These are phyloP conservation scores for Schrenkiella parvula DNA, from an alignment of 345 rosid genomes.

Conservation along the genomic window DNA sequence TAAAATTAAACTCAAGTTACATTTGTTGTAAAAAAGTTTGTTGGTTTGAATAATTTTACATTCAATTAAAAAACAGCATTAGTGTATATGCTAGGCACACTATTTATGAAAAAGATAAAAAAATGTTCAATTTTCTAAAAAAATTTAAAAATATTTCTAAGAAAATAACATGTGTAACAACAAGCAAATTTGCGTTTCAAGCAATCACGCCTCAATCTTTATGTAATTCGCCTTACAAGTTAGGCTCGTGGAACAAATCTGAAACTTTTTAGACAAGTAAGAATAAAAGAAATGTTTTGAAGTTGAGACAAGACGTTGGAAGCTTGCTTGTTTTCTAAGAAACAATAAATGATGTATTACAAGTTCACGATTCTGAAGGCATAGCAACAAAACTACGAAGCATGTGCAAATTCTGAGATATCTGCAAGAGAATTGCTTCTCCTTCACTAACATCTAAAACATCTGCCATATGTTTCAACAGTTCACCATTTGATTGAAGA, in stretches of 20 bases:
- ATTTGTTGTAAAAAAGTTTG: too few species aligned
- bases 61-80: too few species aligned
- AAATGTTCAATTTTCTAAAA: neutral
- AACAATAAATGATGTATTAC: neutral
- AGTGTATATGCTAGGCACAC: neutral
- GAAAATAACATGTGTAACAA: neutral
- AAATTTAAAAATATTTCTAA: neutral
- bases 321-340: slow-evolving; percentile 12
- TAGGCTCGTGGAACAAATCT: slow-evolving; percentile 1
- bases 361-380: slow-evolving; percentile 32
- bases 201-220: neutral
- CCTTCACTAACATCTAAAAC: slow-evolving; percentile 34
- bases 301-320: neutral
- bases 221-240: neutral
- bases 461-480: slow-evolving; percentile 28
- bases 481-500: slow-evolving; percentile 42
- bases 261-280: neutral
- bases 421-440: slow-evolving; percentile 38
- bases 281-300: neutral
- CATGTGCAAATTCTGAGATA: slow-evolving; percentile 40
- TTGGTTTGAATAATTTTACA: too few species aligned
- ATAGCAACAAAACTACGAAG: slow-evolving; percentile 38
- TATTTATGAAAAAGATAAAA: neutral
- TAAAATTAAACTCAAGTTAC: too few species aligned
- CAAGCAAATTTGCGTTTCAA: neutral